Evolutionary conservation across 106 monocot genomes (phyloP).

Genomic region (Ottelia alismoides): DNA sequence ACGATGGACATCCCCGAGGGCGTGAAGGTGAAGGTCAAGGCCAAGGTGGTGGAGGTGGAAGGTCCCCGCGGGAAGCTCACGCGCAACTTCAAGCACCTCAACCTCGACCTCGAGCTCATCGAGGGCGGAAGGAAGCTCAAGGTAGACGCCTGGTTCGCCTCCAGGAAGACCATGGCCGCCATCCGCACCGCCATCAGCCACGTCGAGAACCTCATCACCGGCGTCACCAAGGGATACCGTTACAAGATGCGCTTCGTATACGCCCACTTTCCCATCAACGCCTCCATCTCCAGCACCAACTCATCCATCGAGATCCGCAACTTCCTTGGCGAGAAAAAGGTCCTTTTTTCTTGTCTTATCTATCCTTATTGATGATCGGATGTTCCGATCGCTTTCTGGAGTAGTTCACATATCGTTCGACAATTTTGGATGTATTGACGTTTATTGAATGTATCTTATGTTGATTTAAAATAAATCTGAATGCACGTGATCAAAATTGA

Average conservation of each 20-base stretch:
- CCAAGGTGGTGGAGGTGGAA: too few relatives aligned
- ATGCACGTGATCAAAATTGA: too few relatives aligned
- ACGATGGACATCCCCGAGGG: slow-evolving; percentile 60
- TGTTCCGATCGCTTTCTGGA: too few relatives aligned
- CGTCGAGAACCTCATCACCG: slow-evolving; percentile 61
- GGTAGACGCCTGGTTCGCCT: slow-evolving; percentile 75
- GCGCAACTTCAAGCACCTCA: slow-evolving; percentile 74
- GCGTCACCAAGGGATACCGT: slow-evolving; percentile 54
- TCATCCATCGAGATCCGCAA: slow-evolving; percentile 53
- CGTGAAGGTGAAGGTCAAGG: slow-evolving; percentile 37
- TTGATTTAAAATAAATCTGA: too few relatives aligned
- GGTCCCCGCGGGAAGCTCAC: too few relatives aligned
- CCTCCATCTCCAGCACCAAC: slow-evolving; percentile 29
- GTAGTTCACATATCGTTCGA: too few relatives aligned
- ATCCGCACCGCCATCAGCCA: slow-evolving; percentile 62
- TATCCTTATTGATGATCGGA: too few relatives aligned
- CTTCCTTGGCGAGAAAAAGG: slow-evolving; percentile 79
- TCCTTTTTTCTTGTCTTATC: too few relatives aligned
- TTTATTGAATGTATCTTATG: too few relatives aligned
- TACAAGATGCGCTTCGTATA: slow-evolving; percentile 84
- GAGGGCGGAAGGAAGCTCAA: slow-evolving; percentile 44
- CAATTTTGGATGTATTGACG: too few relatives aligned
- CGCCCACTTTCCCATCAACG: too few relatives aligned
- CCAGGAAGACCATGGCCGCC: too few relatives aligned
- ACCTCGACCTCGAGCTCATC: slow-evolving; percentile 57